Evolutionary conservation across 2,329 filamentous ascomycete genomes (phyloP).

Genomic region (Fusarium euwallaceae): DNA sequence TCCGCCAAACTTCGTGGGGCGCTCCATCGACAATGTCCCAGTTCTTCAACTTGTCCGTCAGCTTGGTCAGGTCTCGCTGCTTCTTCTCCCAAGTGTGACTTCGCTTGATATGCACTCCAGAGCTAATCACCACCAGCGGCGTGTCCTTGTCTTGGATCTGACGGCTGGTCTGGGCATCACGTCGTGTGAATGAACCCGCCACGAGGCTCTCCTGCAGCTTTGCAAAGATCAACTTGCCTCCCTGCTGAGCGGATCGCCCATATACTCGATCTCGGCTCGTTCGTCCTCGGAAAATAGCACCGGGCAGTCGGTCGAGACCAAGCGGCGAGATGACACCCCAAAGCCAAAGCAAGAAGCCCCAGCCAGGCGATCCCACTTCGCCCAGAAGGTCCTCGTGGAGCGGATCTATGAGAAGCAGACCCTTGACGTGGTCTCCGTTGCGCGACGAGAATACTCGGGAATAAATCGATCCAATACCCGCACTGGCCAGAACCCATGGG

Average conservation of each 20-base stretch:
- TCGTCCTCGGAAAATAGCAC: conserved; percentile 85
- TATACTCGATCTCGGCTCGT: conserved; percentile 87
- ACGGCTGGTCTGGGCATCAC: conserved; percentile 82
- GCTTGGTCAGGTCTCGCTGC: conserved; percentile 84
- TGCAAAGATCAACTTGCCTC: conserved; percentile 87
- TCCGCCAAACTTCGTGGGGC: conserved; percentile 88
- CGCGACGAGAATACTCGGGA: conserved; percentile 91
- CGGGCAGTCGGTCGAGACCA: conserved; percentile 83
- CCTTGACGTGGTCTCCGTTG: conserved; percentile 79
- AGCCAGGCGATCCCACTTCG: conserved; percentile 73
- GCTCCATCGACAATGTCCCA: conserved; percentile 92
- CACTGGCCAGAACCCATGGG: conserved; percentile 89
- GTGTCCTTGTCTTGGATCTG: conserved; percentile 83
- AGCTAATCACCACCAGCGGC: conserved; percentile 85
- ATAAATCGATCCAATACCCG: conserved; percentile 89
- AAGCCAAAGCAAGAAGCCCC: conserved; percentile 89
- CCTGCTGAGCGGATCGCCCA: conserved; percentile 82
- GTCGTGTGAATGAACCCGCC: conserved; percentile 84
- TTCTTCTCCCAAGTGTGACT: conserved; percentile 83
- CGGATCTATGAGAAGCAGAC: conserved; percentile 87
- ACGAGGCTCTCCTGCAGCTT: conserved; percentile 94
- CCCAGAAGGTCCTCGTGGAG: conserved; percentile 88
- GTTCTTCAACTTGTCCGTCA: conserved; percentile 82
- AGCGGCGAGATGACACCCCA: conserved; percentile 89
- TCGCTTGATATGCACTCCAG: conserved; percentile 76